phyloP scores from a whole-genome alignment of 1,284 basidiomycete species.

The Ganoderma resinaceum region DNA sequence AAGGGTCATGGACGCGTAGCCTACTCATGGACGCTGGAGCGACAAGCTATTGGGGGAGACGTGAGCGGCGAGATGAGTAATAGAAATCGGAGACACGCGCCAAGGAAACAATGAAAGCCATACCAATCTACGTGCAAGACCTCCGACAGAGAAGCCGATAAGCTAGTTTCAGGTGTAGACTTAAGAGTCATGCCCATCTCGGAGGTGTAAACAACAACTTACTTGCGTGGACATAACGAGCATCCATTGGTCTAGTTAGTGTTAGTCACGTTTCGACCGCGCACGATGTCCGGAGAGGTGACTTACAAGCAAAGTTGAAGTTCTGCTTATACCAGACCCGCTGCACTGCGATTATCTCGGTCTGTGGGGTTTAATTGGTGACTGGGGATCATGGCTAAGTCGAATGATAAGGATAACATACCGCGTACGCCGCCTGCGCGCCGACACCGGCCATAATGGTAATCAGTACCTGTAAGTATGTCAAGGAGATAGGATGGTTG shows the following conservation, averaged over 20 bases:
- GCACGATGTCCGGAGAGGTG: neutral
- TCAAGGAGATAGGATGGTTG: neutral
- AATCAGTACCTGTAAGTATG: conserved; percentile 40
- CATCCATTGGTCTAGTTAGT: conserved; percentile 70
- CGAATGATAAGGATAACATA: conserved; percentile 14
- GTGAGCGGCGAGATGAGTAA: conserved; percentile 16
- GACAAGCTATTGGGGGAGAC: conserved; percentile 56
- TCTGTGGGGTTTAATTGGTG: conserved; percentile 38
- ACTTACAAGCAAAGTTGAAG: conserved; percentile 68
- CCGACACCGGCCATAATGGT: conserved; percentile 83
- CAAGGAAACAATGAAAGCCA: conserved; percentile 9
- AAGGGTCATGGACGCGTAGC: conserved; percentile 8
- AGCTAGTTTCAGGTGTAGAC: conserved; percentile 50
- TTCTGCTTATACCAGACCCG: conserved; percentile 70
- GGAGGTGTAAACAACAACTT: neutral
- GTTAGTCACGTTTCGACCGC: neutral
- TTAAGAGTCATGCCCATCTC: neutral
- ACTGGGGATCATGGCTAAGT: neutral
- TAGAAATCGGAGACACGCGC: conserved; percentile 3
- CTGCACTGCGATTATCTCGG: conserved; percentile 82
- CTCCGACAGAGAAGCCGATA: conserved; percentile 89
- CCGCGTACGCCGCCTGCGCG: conserved; percentile 61
- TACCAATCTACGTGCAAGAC: conserved; percentile 61
- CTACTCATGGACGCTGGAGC: conserved; percentile 88
- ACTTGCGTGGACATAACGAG: conserved; percentile 78